Conservation (phyloP, 768 basidiomycete species). For the Boletus pseudo-olivaceus region DNA sequence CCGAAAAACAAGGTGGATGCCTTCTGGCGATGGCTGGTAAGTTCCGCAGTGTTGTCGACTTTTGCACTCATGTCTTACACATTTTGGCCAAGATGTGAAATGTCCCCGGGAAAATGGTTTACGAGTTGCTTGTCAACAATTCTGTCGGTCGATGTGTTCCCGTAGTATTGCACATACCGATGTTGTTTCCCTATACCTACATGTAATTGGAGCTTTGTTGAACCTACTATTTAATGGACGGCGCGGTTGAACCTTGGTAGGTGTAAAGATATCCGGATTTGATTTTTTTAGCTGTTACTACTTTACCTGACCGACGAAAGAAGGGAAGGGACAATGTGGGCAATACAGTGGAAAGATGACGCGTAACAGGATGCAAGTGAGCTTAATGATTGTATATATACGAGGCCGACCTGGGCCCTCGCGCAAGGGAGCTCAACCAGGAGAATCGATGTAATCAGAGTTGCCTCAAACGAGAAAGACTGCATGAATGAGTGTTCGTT, state of each 20-base stretch:
- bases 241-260: neutral
- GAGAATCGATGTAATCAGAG: conserved; percentile 2
- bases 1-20: conserved; percentile 66
- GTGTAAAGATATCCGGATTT: neutral
- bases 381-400: conserved; percentile 38
- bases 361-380: conserved; percentile 28
- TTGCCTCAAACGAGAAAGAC: conserved; percentile 6
- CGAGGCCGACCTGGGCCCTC: conserved; percentile 24
- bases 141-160: neutral
- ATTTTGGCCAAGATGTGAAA: conserved; percentile 21
- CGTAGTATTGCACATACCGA: neutral
- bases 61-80: neutral
- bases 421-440: conserved; percentile 8
- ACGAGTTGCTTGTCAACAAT: neutral
- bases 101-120: neutral
- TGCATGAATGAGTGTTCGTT: conserved; percentile 9
- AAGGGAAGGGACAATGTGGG: conserved; percentile 17
- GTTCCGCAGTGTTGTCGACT: conserved; percentile 21
- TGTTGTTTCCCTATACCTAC: conserved; percentile 4
- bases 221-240: too few relatives aligned
- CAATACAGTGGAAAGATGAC: conserved; percentile 34
- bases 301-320: conserved; percentile 24
- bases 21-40: conserved; percentile 79
- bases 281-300: conserved; percentile 21
- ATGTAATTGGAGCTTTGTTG: neutral